These are phyloP conservation scores for Ensete glaucum DNA, from an alignment of 176 grass and related monocot genomes.

Conservation along the genomic window DNA sequence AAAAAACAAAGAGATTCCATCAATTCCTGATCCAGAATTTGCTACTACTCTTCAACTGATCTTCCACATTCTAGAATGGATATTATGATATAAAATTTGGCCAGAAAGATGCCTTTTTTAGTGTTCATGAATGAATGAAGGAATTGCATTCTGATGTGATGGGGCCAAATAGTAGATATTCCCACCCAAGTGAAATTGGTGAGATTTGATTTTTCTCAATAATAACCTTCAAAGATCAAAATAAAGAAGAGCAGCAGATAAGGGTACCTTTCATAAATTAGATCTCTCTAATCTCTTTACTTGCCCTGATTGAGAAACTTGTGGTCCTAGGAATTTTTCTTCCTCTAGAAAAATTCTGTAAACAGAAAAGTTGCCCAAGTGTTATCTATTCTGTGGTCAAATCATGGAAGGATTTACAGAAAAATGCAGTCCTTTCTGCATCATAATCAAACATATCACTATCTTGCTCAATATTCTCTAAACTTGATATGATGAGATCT, in stretches of 20 bases:
- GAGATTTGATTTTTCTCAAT: slow-evolving; percentile 10
- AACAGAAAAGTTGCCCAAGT: neutral
- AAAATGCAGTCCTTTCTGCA: slow-evolving; percentile 10
- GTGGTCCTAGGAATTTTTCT: slow-evolving; percentile 10
- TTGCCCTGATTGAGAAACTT: neutral
- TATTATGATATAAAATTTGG: neutral
- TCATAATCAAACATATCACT: slow-evolving; percentile 38
- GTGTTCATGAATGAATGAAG: slow-evolving; percentile 46
- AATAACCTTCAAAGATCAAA: slow-evolving; percentile 9
- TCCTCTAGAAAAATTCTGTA: neutral
- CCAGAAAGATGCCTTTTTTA: neutral
- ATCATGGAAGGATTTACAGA: slow-evolving; percentile 12
- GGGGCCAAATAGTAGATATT: slow-evolving; percentile 14
- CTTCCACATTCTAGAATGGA: too few relatives aligned
- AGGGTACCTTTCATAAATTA: slow-evolving; percentile 2
- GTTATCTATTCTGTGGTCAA: slow-evolving; percentile 19
- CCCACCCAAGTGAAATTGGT: slow-evolving; percentile 4
- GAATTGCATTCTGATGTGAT: slow-evolving; percentile 41
- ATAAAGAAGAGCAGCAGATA: slow-evolving; percentile 1
- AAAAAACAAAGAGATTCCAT: too few relatives aligned
- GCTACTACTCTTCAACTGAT: too few relatives aligned
- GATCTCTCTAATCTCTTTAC: neutral
- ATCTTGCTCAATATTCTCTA: slow-evolving; percentile 47
- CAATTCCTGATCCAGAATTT: too few relatives aligned
- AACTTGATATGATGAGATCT: slow-evolving; percentile 33